These are phyloP conservation scores for Aphanomyces euteiches DNA, from an alignment of 352 stramenopile genomes.

Conservation along the genomic window DNA sequence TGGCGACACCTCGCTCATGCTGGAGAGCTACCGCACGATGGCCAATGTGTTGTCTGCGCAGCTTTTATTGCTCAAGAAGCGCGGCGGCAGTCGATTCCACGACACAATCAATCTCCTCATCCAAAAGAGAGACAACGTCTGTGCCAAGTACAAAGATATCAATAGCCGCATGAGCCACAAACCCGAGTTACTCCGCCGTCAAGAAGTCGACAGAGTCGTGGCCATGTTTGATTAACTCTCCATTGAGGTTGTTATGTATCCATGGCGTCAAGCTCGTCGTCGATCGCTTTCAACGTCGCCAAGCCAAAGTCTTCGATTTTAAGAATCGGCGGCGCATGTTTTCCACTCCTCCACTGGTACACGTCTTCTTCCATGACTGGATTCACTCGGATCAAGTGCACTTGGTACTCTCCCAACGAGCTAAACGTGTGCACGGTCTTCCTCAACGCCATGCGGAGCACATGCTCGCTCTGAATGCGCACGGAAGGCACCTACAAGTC, in stretches of 20 bases:
- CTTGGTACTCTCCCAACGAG: slow-evolving; percentile 37
- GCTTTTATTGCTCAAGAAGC: slow-evolving; percentile 20
- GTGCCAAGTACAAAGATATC: slow-evolving; percentile 25
- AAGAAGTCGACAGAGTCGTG: slow-evolving; percentile 20
- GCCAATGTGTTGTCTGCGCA: slow-evolving; percentile 25
- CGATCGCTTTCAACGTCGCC: slow-evolving; percentile 54
- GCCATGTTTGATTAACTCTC: not conserved
- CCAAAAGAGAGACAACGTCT: slow-evolving; percentile 19
- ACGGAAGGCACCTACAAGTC: slow-evolving; percentile 65
- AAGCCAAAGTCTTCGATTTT: slow-evolving; percentile 52
- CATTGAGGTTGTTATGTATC: not conserved
- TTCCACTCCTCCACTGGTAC: slow-evolving; percentile 42
- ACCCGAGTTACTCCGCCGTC: not conserved
- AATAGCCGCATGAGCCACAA: no score
- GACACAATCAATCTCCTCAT: slow-evolving; percentile 27
- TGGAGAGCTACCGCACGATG: slow-evolving; percentile 22
- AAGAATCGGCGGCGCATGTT: slow-evolving; percentile 39
- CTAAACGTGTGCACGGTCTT: slow-evolving; percentile 22
- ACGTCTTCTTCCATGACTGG: slow-evolving; percentile 55
- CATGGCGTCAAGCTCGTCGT: slow-evolving; percentile 30
- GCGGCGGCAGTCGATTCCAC: slow-evolving; percentile 27
- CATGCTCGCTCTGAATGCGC: slow-evolving; percentile 75
- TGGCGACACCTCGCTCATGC: slow-evolving; percentile 15
- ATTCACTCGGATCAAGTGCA: slow-evolving; percentile 71
- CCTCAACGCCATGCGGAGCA: slow-evolving; percentile 61